phyloP scores from a whole-genome alignment of 495 filamentous ascomycete genomes.

The Aspergillus campestris region DNA sequence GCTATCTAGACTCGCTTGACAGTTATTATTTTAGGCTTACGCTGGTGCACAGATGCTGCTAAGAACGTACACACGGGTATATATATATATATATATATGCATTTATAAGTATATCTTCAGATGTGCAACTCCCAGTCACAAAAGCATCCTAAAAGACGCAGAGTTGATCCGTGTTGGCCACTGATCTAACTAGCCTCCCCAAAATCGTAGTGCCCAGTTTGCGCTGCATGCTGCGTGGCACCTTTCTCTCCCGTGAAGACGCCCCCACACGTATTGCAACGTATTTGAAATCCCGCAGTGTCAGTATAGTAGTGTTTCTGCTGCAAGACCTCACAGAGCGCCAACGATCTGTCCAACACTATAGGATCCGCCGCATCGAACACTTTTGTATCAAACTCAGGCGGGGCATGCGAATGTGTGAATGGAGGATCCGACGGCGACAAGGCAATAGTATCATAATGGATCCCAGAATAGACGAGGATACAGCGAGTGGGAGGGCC shows the following conservation, averaged over 20 bases:
- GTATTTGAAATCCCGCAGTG: conserved; percentile 72
- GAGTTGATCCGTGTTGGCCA: no score
- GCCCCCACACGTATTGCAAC: conserved; percentile 67
- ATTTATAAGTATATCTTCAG: background rate
- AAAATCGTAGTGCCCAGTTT: conserved; percentile 64
- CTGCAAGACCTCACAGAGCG: conserved; percentile 64
- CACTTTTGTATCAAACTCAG: conserved; percentile 69
- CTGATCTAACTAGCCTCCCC: conserved; percentile 45
- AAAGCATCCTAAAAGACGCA: no score
- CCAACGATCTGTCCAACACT: conserved; percentile 58
- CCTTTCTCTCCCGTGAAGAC: conserved; percentile 66
- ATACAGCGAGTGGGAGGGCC: conserved; percentile 61
- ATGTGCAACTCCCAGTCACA: background rate
- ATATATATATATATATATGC: background rate
- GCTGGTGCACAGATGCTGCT: no score
- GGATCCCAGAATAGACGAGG: conserved; percentile 86
- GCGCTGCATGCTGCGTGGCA: conserved; percentile 56
- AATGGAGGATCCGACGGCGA: conserved; percentile 53
- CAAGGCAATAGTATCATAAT: conserved; percentile 88
- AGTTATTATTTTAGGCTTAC: no score
- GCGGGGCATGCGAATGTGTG: conserved; percentile 46
- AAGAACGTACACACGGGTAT: no score
- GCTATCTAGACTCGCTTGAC: no score
- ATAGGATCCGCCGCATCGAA: conserved; percentile 64
- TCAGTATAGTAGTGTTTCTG: conserved; percentile 84